These are phyloP conservation scores for Auriscalpium vulgare DNA, from an alignment of 768 basidiomycete genomes.

Conservation along the genomic window DNA sequence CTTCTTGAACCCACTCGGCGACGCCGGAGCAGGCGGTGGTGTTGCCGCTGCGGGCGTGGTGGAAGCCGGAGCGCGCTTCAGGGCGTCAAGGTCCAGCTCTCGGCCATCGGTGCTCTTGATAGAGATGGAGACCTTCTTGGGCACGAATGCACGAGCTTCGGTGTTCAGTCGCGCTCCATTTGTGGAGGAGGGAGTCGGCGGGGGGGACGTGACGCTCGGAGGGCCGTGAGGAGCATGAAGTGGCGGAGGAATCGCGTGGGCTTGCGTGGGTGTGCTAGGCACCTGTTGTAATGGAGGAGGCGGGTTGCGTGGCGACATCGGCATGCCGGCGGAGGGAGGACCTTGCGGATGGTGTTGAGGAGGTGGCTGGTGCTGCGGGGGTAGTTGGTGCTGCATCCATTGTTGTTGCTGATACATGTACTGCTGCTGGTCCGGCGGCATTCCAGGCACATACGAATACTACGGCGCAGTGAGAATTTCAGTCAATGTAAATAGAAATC, in stretches of 20 bases:
- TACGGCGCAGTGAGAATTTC: constrained; percentile 15
- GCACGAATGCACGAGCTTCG: constrained; percentile 61
- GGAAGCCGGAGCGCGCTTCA: constrained; percentile 40
- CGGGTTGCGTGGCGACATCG: constrained; percentile 65
- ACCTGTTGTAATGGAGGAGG: constrained; percentile 38
- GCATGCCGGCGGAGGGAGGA: constrained; percentile 41
- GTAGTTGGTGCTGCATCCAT: constrained; percentile 31
- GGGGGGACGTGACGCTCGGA: constrained; percentile 52
- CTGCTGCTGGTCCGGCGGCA: constrained; percentile 33
- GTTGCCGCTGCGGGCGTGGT: constrained; percentile 33
- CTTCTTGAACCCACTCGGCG: constrained; percentile 6
- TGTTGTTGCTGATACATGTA: constrained; percentile 15
- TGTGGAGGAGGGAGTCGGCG: constrained; percentile 56
- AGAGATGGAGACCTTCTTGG: constrained; percentile 30
- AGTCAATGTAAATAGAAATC: neutral
- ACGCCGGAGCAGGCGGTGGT: constrained; percentile 26
- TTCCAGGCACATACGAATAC: constrained; percentile 35
- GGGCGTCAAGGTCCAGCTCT: constrained; percentile 51
- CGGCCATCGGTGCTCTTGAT: constrained; percentile 34
- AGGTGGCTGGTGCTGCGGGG: constrained; percentile 26
- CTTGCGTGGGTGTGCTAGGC: constrained; percentile 61
- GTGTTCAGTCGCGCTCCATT: constrained; percentile 42
- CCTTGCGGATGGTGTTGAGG: constrained; percentile 40
- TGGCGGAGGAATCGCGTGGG: constrained; percentile 46
- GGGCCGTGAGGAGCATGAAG: constrained; percentile 40